These are phyloP conservation scores for Gossypium bickii DNA, from an alignment of 345 rosid species.

Conservation along the genomic window DNA sequence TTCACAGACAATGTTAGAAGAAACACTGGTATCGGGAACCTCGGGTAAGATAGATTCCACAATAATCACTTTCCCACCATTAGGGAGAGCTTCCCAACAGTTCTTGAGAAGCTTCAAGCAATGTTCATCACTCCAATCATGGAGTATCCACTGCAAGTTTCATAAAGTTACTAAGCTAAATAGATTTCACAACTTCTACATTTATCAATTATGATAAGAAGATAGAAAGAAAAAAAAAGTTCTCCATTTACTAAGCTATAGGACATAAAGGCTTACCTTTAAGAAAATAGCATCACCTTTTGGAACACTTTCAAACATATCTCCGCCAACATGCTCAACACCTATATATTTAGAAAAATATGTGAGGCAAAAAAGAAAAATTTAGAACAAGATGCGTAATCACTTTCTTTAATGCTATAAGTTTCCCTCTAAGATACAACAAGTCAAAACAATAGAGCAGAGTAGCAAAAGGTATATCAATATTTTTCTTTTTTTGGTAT, in stretches of 20 bases:
- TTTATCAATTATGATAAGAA: too few species aligned
- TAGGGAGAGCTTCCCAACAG: conserved; percentile 36
- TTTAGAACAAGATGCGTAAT: too few species aligned
- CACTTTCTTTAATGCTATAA: too few species aligned
- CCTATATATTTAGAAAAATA: too few species aligned
- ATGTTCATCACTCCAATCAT: conserved; percentile 36
- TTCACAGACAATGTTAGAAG: conserved; percentile 32
- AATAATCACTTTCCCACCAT: conserved; percentile 38
- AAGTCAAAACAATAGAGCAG: too few species aligned
- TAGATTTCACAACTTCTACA: too few species aligned
- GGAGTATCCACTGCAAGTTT: conserved; percentile 26
- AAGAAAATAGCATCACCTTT: not conserved
- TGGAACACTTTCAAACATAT: not conserved
- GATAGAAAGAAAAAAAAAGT: too few species aligned
- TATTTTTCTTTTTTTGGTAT: too few species aligned
- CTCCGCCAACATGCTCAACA: not conserved
- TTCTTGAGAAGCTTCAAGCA: conserved; percentile 45
- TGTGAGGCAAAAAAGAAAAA: too few species aligned
- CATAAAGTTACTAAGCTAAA: conserved; percentile 3
- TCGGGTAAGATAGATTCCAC: conserved; percentile 38
- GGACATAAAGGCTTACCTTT: not conserved
- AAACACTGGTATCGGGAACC: conserved; percentile 20
- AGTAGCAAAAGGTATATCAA: too few species aligned
- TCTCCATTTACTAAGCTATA: not conserved
- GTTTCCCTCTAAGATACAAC: too few species aligned